Percentiles rank a stretch among this genome's conserved stretches.
phyloP scores from a whole-genome alignment of 2,329 filamentous ascomycete species.

The Bipolaris sorokiniana region DNA sequence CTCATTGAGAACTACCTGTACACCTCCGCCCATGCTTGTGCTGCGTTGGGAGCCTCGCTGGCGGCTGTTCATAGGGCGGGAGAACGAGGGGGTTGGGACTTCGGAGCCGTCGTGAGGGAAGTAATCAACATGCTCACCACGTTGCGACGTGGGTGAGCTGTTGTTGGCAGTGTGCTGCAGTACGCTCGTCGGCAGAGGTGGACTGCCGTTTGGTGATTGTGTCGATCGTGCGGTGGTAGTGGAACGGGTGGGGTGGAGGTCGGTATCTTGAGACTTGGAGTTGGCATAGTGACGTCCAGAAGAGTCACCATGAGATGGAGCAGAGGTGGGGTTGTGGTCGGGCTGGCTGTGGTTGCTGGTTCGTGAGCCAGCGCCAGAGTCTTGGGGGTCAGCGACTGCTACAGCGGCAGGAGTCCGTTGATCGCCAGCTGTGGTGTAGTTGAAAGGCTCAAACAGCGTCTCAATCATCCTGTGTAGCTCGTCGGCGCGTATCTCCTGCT shows the following conservation, averaged over 20 bases:
- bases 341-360: constrained; percentile 45
- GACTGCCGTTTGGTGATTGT: constrained; percentile 57
- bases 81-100: constrained; percentile 42
- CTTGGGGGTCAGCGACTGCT: constrained; percentile 36
- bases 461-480: constrained; percentile 95
- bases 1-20: constrained; percentile 90
- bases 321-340: constrained; percentile 42
- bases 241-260: constrained; percentile 47
- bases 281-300: constrained; percentile 40
- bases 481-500: constrained; percentile 92
- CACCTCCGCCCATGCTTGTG: constrained; percentile 78
- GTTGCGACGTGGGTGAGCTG: constrained; percentile 44
- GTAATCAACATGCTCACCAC: constrained; percentile 44
- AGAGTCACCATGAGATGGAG: constrained; percentile 40
- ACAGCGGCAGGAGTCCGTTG: constrained; percentile 62
- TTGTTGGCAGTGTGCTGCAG: constrained; percentile 32
- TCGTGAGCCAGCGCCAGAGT: constrained; percentile 39
- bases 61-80: constrained; percentile 52
- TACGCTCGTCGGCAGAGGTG: constrained; percentile 47
- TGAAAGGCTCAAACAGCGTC: constrained; percentile 90
- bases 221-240: constrained; percentile 50
- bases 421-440: constrained; percentile 85
- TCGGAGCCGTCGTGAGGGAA: constrained; percentile 43
- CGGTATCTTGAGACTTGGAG: constrained; percentile 46
- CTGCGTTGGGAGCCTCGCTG: constrained; percentile 70